Conservation (phyloP, 1,139 yeast genomes). For the Saccharomyces hybrid region DNA sequence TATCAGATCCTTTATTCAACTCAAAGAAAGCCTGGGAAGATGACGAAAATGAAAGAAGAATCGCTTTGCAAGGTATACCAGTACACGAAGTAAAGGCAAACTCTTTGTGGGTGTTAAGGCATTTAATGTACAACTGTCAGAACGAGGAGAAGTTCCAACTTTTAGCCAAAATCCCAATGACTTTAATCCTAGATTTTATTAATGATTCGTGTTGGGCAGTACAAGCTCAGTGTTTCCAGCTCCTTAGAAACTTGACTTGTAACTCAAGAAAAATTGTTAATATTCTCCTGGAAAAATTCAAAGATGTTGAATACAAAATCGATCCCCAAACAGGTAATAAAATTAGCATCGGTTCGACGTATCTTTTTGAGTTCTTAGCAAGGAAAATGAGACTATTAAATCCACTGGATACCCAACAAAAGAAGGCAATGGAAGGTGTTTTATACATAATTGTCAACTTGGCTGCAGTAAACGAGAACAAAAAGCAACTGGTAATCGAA, state of each 20-base stretch:
- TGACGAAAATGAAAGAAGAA: conserved; percentile 4
- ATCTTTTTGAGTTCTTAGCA: conserved; percentile 34
- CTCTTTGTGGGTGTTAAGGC: conserved; percentile 50
- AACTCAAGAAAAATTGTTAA: conserved; percentile 49
- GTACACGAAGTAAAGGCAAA: conserved; percentile 37
- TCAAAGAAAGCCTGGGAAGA: conserved; percentile 15
- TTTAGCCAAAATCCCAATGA: conserved; percentile 44
- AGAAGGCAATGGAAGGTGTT: conserved; percentile 39
- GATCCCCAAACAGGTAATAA: conserved; percentile 17
- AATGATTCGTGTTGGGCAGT: conserved; percentile 44
- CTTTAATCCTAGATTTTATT: conserved; percentile 43
- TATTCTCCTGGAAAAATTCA: conserved; percentile 34
- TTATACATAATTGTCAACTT: conserved; percentile 50
- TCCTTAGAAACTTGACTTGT: conserved; percentile 65
- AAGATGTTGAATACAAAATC: conserved; percentile 21
- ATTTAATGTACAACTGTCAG: conserved; percentile 43
- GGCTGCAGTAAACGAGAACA: conserved; percentile 46
- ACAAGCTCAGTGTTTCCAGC: conserved; percentile 60
- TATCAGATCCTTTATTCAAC: conserved; percentile 29
- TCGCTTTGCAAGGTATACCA: conserved; percentile 8
- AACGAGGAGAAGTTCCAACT: conserved; percentile 30
- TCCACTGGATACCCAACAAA: conserved; percentile 23
- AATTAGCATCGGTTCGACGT: conserved; percentile 22
- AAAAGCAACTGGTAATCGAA: conserved; percentile 39
- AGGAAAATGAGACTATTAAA: conserved; percentile 30